phyloP scores from a whole-genome alignment of 495 filamentous ascomycete species.

The Hypoxylon rickii region DNA sequence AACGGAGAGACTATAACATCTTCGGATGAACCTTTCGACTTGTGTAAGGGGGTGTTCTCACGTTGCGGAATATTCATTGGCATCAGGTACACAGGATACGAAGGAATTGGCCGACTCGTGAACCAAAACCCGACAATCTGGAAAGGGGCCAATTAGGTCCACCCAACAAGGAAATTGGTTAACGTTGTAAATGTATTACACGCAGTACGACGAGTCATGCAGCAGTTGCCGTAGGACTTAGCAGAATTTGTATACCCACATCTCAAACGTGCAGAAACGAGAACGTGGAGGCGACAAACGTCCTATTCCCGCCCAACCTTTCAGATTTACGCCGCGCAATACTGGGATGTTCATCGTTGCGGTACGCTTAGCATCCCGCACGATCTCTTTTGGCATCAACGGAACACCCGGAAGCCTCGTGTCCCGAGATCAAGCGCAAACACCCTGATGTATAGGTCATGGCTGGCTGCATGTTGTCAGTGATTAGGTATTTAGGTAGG shows the following conservation, averaged over 20 bases:
- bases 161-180: slow-evolving; percentile 8
- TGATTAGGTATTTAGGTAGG: too few relatives aligned
- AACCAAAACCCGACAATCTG: slow-evolving; percentile 21
- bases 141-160: slow-evolving; percentile 20
- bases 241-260: slow-evolving; percentile 7
- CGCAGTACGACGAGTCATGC: slow-evolving; percentile 17
- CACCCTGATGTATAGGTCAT: slow-evolving; percentile 12
- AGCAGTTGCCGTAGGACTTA: slow-evolving; percentile 4
- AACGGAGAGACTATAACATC: neutral
- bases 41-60: neutral
- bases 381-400: slow-evolving; percentile 13
- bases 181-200: slow-evolving; percentile 5
- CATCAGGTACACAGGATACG: slow-evolving; percentile 11
- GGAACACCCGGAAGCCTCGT: slow-evolving; percentile 20
- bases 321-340: neutral
- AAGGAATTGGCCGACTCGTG: slow-evolving; percentile 22
- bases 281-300: neutral
- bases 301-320: neutral
- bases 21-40: neutral
- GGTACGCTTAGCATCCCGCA: slow-evolving; percentile 12
- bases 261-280: slow-evolving; percentile 6
- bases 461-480: slow-evolving; percentile 2
- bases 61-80: slow-evolving; percentile 10
- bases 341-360: neutral
- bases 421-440: slow-evolving; percentile 17